These are phyloP conservation scores for Smittium culicis DNA, from an alignment of 371 early-diverging fungal species.

Conservation along the genomic window DNA sequence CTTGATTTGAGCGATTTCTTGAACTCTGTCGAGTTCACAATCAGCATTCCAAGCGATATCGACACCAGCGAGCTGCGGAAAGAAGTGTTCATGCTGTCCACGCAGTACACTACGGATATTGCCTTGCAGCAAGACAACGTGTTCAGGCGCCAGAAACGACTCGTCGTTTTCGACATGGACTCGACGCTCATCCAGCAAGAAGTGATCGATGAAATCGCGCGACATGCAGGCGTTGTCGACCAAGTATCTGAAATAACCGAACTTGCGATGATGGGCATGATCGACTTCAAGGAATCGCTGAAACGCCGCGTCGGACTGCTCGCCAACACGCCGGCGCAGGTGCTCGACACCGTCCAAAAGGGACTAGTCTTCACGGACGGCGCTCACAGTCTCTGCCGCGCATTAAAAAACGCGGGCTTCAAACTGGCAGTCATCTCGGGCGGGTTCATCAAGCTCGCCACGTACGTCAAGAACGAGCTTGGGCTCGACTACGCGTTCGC, in stretches of 20 bases:
- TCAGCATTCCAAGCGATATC: slow-evolving; percentile 53
- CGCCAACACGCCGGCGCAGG: slow-evolving; percentile 66
- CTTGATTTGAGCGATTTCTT: slow-evolving; percentile 46
- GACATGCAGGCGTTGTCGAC: slow-evolving; percentile 75
- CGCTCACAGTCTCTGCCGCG: slow-evolving; percentile 71
- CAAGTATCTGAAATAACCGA: slow-evolving; percentile 89
- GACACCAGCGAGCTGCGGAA: slow-evolving; percentile 46
- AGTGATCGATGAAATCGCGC: slow-evolving; percentile 95
- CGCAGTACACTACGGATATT: slow-evolving; percentile 59
- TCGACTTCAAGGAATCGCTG: slow-evolving; percentile 88
- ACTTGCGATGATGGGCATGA: slow-evolving; percentile 90
- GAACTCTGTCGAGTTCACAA: slow-evolving; percentile 58
- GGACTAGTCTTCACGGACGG: slow-evolving; percentile 78
- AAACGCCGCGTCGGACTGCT: slow-evolving; percentile 73
- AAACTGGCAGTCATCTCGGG: slow-evolving; percentile 90
- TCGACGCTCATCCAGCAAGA: slow-evolving; percentile 95
- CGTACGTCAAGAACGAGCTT: slow-evolving; percentile 73
- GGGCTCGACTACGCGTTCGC: slow-evolving; percentile 94
- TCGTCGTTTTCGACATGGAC: slow-evolving; percentile 97
- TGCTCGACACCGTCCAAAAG: slow-evolving; percentile 60
- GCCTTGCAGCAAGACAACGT: slow-evolving; percentile 78
- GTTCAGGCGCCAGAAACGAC: slow-evolving; percentile 73
- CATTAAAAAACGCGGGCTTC: slow-evolving; percentile 79
- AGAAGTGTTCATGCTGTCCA: slow-evolving; percentile 52
- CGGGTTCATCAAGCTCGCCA: slow-evolving; percentile 86